phyloP scores from a whole-genome alignment of 352 stramenopile genomes.

The Aphanomyces invadans region DNA sequence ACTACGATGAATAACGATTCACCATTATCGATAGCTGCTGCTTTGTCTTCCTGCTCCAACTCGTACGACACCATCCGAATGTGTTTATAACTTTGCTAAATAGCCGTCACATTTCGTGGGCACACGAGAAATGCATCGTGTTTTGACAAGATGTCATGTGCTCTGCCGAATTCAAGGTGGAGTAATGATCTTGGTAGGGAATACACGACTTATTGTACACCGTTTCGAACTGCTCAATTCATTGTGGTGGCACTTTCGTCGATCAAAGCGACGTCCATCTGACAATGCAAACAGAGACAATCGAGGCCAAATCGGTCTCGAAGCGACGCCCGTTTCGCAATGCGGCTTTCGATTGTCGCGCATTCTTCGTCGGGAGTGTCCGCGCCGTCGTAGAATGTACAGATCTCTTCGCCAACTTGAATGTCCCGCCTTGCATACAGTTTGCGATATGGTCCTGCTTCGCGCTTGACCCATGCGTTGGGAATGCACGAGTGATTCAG shows the following conservation, averaged over 20 bases:
- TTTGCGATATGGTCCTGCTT: constrained; percentile 17
- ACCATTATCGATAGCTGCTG: too few species aligned
- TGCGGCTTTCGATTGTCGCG: neutral
- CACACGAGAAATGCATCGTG: too few species aligned
- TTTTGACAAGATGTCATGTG: too few species aligned
- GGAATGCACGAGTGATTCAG: constrained; percentile 22
- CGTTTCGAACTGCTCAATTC: neutral
- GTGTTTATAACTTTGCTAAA: too few species aligned
- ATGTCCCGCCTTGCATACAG: constrained; percentile 23
- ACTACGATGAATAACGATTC: constrained; percentile 61
- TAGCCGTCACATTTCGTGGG: too few species aligned
- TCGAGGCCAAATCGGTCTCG: constrained; percentile 8
- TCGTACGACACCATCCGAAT: too few species aligned
- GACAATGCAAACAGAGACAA: constrained; percentile 10
- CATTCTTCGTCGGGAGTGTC: constrained; percentile 17
- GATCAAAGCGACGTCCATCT: neutral
- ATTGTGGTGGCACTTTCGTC: neutral
- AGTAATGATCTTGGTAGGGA: too few species aligned
- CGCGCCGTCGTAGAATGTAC: constrained; percentile 15
- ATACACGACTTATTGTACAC: neutral
- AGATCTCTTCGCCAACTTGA: constrained; percentile 20
- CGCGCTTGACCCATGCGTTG: constrained; percentile 21
- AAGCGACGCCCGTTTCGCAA: neutral
- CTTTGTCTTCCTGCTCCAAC: too few species aligned
- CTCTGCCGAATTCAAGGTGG: too few species aligned